Conservation (phyloP, 306 rosid genomes). For the Chamaecrista fasciculata region DNA sequence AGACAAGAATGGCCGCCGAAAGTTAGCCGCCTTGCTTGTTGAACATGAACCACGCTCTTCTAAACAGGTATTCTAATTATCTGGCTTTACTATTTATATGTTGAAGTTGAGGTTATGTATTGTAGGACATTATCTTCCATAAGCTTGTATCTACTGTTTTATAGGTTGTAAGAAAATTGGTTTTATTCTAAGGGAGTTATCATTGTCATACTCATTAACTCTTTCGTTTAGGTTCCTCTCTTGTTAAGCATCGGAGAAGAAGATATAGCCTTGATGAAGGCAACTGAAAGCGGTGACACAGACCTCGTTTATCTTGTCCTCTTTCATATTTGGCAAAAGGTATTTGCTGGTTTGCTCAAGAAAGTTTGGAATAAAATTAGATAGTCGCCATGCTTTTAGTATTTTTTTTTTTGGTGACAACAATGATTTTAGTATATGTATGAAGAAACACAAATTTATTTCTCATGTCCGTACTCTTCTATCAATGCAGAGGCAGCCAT, state of each 20-base stretch:
- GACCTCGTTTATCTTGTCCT: slow-evolving; percentile 97
- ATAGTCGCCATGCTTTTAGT: slow-evolving; percentile 11
- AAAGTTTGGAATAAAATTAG: slow-evolving; percentile 13
- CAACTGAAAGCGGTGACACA: slow-evolving; percentile 91
- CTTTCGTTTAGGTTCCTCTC: slow-evolving; percentile 76
- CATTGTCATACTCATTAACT: slow-evolving; percentile 3
- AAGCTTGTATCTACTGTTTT: slow-evolving; percentile 17
- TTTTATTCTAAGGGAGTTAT: slow-evolving; percentile 10
- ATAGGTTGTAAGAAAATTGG: slow-evolving; percentile 4
- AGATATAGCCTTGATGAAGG: slow-evolving; percentile 84
- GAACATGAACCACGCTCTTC: slow-evolving; percentile 97
- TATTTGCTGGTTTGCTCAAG: slow-evolving; percentile 33
- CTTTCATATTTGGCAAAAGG: slow-evolving; percentile 96
- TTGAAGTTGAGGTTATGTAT: background rate
- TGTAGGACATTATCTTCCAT: background rate
- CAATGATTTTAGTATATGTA: too few relatives aligned
- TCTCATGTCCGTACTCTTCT: slow-evolving; percentile 28
- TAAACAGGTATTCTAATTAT: slow-evolving; percentile 62
- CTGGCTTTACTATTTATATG: background rate
- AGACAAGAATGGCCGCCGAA: slow-evolving; percentile 89
- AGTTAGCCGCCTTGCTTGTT: slow-evolving; percentile 94
- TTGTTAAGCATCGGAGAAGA: slow-evolving; percentile 98
- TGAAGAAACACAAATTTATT: slow-evolving; percentile 1
- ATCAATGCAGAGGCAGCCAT: slow-evolving; percentile 69
- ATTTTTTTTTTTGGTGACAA: too few relatives aligned